A percentile compares a stretch with the other conserved stretches of the same genome.
phyloP scores from a whole-genome alignment of 2,329 filamentous ascomycete species.

The Colletotrichum chrysophilum region DNA sequence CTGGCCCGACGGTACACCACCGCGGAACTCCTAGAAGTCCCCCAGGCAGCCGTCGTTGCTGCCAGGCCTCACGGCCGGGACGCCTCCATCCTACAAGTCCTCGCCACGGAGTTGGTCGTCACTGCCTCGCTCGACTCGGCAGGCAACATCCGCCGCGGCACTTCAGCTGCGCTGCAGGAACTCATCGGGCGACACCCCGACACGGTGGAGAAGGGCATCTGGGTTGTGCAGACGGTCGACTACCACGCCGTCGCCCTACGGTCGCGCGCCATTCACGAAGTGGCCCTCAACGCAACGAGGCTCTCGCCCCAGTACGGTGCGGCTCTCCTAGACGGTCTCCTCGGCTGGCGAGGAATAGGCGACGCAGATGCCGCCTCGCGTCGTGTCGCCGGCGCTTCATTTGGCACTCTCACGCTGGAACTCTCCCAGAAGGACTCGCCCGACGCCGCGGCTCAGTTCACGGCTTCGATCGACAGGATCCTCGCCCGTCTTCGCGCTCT shows the following conservation, averaged over 20 bases:
- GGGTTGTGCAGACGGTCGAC: slow-evolving; percentile 87
- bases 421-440: slow-evolving; percentile 30
- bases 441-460: slow-evolving; percentile 30
- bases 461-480: slow-evolving; percentile 45
- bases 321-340: slow-evolving; percentile 71
- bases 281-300: slow-evolving; percentile 71
- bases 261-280: slow-evolving; percentile 79
- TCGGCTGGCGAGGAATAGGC: slow-evolving; percentile 88
- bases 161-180: slow-evolving; percentile 93
- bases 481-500: slow-evolving; percentile 50
- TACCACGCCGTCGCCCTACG: slow-evolving; percentile 93
- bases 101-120: slow-evolving; percentile 82
- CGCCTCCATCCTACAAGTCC: slow-evolving; percentile 70
- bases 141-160: slow-evolving; percentile 90
- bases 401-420: slow-evolving; percentile 63
- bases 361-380: slow-evolving; percentile 78
- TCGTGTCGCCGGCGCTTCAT: slow-evolving; percentile 71
- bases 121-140: slow-evolving; percentile 86
- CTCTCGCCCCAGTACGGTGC: slow-evolving; percentile 73
- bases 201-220: slow-evolving; percentile 80
- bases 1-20: slow-evolving; percentile 87
- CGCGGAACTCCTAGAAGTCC: slow-evolving; percentile 71
- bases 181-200: slow-evolving; percentile 92
- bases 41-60: slow-evolving; percentile 48
- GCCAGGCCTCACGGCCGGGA: slow-evolving; percentile 39